Conservation (phyloP, 2,329 filamentous ascomycete species). For the Hymenoscyphus linearis region DNA sequence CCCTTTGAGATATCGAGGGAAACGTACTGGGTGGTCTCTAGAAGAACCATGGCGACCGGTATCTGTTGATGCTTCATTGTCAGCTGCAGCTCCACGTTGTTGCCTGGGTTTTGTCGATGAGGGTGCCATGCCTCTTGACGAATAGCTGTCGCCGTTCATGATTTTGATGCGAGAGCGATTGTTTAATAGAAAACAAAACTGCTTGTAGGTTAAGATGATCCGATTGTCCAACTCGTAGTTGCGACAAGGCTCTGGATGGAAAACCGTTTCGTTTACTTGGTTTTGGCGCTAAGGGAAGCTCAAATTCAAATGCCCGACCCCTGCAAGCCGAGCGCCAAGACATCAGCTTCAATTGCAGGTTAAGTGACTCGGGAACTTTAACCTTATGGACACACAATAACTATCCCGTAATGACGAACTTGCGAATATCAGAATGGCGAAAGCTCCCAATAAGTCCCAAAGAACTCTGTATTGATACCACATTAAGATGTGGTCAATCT, state of each 20-base stretch:
- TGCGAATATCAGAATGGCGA: conserved; percentile 69
- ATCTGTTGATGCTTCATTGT: conserved; percentile 38
- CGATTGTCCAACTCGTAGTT: background rate
- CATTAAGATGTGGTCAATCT: conserved; percentile 88
- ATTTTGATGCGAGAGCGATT: conserved; percentile 27
- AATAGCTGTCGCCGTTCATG: conserved; percentile 86
- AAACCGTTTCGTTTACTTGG: background rate
- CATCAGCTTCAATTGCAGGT: no score
- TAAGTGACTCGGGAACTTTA: no score
- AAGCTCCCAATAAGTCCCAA: conserved; percentile 76
- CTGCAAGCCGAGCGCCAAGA: background rate
- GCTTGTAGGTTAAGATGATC: conserved; percentile 6
- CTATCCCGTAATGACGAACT: conserved; percentile 21
- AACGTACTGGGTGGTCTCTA: conserved; percentile 48
- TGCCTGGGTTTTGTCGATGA: conserved; percentile 26
- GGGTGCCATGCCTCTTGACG: conserved; percentile 59
- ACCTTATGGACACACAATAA: background rate
- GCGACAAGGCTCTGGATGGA: conserved; percentile 14
- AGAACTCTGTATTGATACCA: conserved; percentile 92
- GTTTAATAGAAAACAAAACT: background rate
- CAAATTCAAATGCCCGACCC: conserved; percentile 1
- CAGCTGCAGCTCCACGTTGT: conserved; percentile 31
- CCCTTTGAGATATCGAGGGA: background rate
- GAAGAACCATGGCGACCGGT: conserved; percentile 39
- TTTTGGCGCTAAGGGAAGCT: background rate